Conservation (phyloP, 2,329 filamentous ascomycete species). For the Claviceps quebecensis region DNA sequence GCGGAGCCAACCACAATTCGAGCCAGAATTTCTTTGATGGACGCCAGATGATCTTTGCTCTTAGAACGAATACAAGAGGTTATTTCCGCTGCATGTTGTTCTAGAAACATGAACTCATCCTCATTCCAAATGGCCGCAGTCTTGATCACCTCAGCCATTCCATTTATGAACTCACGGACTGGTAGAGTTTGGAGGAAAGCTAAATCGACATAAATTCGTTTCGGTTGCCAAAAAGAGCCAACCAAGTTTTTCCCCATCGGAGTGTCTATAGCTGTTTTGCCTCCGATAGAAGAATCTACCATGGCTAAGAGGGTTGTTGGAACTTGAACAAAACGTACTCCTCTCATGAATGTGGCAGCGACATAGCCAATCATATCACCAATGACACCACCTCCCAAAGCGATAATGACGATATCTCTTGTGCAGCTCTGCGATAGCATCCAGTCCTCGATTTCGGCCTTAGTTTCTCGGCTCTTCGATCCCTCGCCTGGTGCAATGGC, state of each 20-base stretch:
- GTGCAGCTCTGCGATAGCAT: conserved; percentile 86
- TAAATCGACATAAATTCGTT: conserved; percentile 87
- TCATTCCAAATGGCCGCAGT: conserved; percentile 95
- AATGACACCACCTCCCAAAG: conserved; percentile 89
- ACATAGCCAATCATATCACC: conserved; percentile 97
- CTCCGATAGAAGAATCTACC: conserved; percentile 97
- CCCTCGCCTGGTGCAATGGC: conserved; percentile 81
- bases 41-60: conserved; percentile 45
- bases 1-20: conserved; percentile 79
- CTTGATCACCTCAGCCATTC: conserved; percentile 97
- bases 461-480: conserved; percentile 85
- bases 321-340: conserved; percentile 89
- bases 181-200: conserved; percentile 83
- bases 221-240: conserved; percentile 92
- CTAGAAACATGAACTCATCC: conserved; percentile 68
- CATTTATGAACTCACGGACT: conserved; percentile 88
- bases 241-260: conserved; percentile 93
- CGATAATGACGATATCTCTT: conserved; percentile 86
- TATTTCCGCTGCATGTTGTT: conserved; percentile 66
- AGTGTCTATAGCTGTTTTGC: conserved; percentile 96
- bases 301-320: conserved; percentile 89
- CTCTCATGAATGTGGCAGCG: conserved; percentile 96
- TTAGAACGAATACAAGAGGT: conserved; percentile 30
- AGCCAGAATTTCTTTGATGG: conserved; percentile 58
- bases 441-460: conserved; percentile 96